Evolutionary conservation across 176 grass and related monocot genomes (phyloP).

Genomic region (Rhipidocladum racemiflorum): DNA sequence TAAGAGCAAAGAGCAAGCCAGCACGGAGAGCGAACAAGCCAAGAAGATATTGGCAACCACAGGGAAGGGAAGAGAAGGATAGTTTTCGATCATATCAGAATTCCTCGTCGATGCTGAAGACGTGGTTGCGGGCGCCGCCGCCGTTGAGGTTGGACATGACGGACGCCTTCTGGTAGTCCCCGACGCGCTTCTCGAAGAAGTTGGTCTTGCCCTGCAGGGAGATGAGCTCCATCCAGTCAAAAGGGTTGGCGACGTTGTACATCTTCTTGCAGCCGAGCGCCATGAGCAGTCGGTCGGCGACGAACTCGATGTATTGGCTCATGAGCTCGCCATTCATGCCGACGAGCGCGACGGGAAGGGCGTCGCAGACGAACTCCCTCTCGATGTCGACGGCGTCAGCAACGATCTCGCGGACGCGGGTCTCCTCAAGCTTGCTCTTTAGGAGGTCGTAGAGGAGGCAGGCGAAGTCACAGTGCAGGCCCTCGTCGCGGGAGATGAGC

Average conservation of each 20-base stretch:
- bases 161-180: constrained; percentile 79
- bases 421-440: constrained; percentile 48
- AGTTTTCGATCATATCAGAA: constrained; percentile 21
- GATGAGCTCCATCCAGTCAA: constrained; percentile 93
- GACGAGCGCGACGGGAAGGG: constrained; percentile 58
- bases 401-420: constrained; percentile 56
- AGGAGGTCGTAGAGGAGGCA: constrained; percentile 85
- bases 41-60: neutral
- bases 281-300: constrained; percentile 71
- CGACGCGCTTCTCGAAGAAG: constrained; percentile 87
- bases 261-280: constrained; percentile 53
- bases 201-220: constrained; percentile 85
- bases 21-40: neutral
- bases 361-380: constrained; percentile 82
- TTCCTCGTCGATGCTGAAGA: constrained; percentile 87
- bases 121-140: constrained; percentile 35
- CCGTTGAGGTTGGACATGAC: constrained; percentile 71
- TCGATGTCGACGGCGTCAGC: constrained; percentile 75
- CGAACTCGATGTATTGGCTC: constrained; percentile 77
- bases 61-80: neutral
- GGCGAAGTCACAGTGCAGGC: constrained; percentile 91
- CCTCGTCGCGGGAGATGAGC: constrained; percentile 97
- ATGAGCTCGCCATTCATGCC: constrained; percentile 78
- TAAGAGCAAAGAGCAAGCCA: neutral
- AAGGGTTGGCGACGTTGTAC: constrained; percentile 60